Conservation (phyloP, 306 rosid genomes). For the Pterocarpus macrocarpus region DNA sequence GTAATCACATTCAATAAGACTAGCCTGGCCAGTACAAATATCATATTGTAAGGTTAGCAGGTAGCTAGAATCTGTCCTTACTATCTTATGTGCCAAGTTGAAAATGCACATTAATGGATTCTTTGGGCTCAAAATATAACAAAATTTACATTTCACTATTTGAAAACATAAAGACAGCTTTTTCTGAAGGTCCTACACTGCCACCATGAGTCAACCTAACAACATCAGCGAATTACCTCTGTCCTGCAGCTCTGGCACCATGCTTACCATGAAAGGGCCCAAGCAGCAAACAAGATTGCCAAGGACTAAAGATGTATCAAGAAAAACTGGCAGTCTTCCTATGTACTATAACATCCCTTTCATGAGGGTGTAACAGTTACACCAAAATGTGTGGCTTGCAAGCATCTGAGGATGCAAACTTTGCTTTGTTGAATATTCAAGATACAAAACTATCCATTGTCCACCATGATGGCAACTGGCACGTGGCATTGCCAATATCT, state of each 20-base stretch:
- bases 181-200: background rate
- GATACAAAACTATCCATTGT: background rate
- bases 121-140: conserved; percentile 9
- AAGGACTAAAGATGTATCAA: conserved; percentile 14
- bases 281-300: conserved; percentile 36
- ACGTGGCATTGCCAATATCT: conserved; percentile 2
- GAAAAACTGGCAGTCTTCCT: background rate
- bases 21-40: conserved; percentile 1
- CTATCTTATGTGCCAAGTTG: conserved; percentile 5
- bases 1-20: conserved; percentile 1
- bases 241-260: conserved; percentile 18
- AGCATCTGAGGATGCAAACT: conserved; percentile 20
- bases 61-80: conserved; percentile 5
- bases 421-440: conserved; percentile 24
- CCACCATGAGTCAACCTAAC: conserved; percentile 17
- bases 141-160: conserved; percentile 2
- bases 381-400: conserved; percentile 11
- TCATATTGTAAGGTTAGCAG: background rate
- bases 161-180: conserved; percentile 15
- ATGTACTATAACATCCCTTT: conserved; percentile 21
- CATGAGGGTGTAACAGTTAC: conserved; percentile 20
- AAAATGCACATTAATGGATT: conserved; percentile 22
- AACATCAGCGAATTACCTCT: background rate
- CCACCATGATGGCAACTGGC: background rate
- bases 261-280: conserved; percentile 31